Percentiles rank a stretch among this genome's conserved stretches.
phyloP scores from a whole-genome alignment of 306 rosid genomes.

The Alnus glutinosa region DNA sequence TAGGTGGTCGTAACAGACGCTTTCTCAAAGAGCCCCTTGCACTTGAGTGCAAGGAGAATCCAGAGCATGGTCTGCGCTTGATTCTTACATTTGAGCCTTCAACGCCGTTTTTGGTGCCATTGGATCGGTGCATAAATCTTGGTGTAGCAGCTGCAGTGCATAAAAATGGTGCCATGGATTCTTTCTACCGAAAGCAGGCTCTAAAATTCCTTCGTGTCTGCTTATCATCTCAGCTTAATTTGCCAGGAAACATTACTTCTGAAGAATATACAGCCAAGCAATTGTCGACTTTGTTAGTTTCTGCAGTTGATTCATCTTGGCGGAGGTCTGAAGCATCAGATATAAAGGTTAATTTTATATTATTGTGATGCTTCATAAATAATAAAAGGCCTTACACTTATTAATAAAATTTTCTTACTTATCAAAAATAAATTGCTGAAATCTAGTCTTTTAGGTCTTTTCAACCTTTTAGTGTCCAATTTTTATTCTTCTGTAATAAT shows the following conservation, averaged over 20 bases:
- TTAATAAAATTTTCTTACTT: too few relatives aligned
- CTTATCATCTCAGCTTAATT: conserved; percentile 92
- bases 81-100: conserved; percentile 99
- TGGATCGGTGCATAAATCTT: conserved; percentile 98
- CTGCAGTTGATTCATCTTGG: conserved; percentile 71
- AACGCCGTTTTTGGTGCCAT: conserved; percentile 95
- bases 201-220: conserved; percentile 87
- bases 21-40: conserved; percentile 95
- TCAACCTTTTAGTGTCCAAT: not conserved
- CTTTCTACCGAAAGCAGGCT: conserved; percentile 87
- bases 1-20: conserved; percentile 98
- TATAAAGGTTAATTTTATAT: conserved; percentile 57
- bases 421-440: not conserved
- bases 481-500: not conserved
- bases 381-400: too few relatives aligned
- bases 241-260: conserved; percentile 79
- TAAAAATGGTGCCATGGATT: conserved; percentile 66
- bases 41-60: conserved; percentile 95
- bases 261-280: conserved; percentile 74
- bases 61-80: conserved; percentile 94
- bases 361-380: conserved; percentile 1
- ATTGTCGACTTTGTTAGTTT: conserved; percentile 71
- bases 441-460: not conserved
- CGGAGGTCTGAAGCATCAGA: conserved; percentile 73
- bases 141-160: conserved; percentile 87